These are phyloP conservation scores for Cladosporium sp. DNA, from an alignment of 2,329 filamentous ascomycete species.

Conservation along the genomic window DNA sequence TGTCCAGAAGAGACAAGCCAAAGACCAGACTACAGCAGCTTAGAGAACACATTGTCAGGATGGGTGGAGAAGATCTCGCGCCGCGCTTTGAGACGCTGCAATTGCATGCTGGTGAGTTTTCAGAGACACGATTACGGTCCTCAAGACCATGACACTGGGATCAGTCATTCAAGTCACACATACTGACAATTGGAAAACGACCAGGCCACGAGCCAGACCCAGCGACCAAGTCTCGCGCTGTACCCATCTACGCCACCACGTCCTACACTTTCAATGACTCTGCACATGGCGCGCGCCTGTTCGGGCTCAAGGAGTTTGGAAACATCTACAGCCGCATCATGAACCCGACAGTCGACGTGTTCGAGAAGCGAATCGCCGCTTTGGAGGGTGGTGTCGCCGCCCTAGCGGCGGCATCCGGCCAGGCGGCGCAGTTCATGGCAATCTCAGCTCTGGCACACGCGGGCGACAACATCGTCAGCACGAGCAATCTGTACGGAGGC, in stretches of 20 bases:
- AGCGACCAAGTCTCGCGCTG: conserved; percentile 79
- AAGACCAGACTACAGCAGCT: conserved; percentile 23
- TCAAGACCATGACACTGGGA: no score
- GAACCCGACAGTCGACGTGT: conserved; percentile 94
- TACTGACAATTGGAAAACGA: conserved; percentile 5
- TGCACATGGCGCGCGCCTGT: conserved; percentile 89
- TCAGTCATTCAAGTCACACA: no score
- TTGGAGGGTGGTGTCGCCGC: conserved; percentile 89
- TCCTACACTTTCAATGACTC: conserved; percentile 95
- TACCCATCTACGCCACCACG: conserved; percentile 93
- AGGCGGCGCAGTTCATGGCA: conserved; percentile 88
- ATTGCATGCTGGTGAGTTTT: conserved; percentile 43
- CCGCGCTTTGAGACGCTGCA: conserved; percentile 50
- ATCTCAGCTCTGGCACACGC: conserved; percentile 77
- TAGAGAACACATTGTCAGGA: conserved; percentile 25
- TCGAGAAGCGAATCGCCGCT: conserved; percentile 94
- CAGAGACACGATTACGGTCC: conserved; percentile 65
- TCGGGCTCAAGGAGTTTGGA: conserved; percentile 93
- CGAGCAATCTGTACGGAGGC: conserved; percentile 86
- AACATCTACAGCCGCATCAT: conserved; percentile 98
- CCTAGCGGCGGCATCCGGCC: conserved; percentile 78
- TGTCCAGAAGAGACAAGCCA: conserved; percentile 17
- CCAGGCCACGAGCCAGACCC: conserved; percentile 74
- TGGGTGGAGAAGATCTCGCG: conserved; percentile 35
- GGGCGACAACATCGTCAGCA: conserved; percentile 91